Evolutionary conservation across 2,329 filamentous ascomycete species (phyloP), one percentile per base, ranked within the genome.

Genomic region (Aspergillus vadensis): DNA sequence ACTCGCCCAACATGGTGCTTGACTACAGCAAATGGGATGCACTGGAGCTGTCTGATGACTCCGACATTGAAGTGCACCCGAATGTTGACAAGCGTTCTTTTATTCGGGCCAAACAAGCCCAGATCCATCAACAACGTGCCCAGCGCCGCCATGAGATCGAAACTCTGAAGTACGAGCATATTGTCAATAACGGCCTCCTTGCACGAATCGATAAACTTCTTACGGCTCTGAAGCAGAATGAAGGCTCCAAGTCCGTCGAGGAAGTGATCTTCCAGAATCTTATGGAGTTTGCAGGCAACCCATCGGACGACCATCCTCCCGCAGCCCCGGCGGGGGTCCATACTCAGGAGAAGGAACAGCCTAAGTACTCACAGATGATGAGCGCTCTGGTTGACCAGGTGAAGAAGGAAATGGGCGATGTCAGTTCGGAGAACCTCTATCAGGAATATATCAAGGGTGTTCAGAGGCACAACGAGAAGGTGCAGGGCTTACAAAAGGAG

Each of bases 1-100:
- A 43, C 12, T 27, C 58, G 27, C 17, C 59, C 63, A 72, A 67
- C 17, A 83, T 83, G 82, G 81, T 82, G n/a, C 81, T 90, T 64
- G 85, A 90, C 71, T 90, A 85, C 72, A 84, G 82, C 72, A 85
- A 85, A 74, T 85, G 83, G 83, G 83, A 98, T 76, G 89, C 90
- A 61, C 86, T 99, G 73, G 95, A 99, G 87, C 88, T 99, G 74
- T 97, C 92, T 72, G 95, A 99, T 79, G 95, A 99, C 79, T 97
- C 92, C 55, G 95, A 99, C 73, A 89, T 99, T 70, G 95, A 99
- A 80, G 95, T 98, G 55, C 95, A 99, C 78, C 95, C 95, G 62
- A 99, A 99, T 75, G 95, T 99, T 75, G 95, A 99, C 81, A 99
- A 99, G 79, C 87, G 90, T 55, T 98, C 94, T 63, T 99, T 99